Percentiles rank a stretch among this genome's conserved stretches.
Evolutionary conservation across 805 yeast genomes (phyloP).

Genomic region (Wickerhamiella azyma): DNA sequence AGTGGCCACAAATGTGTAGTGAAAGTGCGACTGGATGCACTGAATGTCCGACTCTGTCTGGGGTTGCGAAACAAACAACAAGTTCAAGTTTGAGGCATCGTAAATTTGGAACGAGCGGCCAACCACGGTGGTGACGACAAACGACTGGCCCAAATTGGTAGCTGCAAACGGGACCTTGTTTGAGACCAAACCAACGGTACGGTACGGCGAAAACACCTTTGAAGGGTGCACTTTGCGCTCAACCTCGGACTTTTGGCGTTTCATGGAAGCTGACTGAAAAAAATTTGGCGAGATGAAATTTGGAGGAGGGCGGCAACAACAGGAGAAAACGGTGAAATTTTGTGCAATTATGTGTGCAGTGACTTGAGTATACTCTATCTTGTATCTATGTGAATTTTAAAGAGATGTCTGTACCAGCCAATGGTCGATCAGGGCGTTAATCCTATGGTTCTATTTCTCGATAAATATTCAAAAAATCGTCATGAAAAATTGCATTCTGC

Average conservation of each 20-base stretch:
- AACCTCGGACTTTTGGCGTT: slow-evolving; percentile 2
- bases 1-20: slow-evolving; percentile 66
- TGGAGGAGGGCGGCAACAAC: no score
- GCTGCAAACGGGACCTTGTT: slow-evolving; percentile 74
- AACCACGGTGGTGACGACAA: slow-evolving; percentile 77
- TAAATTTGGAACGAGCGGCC: slow-evolving; percentile 85
- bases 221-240: background rate
- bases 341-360: no score
- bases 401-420: no score
- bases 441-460: no score
- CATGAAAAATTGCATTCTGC: no score
- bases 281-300: background rate
- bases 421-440: no score
- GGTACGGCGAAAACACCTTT: slow-evolving; percentile 17
- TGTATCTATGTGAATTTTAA: no score
- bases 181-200: slow-evolving; percentile 67
- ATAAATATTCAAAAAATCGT: no score
- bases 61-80: slow-evolving; percentile 71
- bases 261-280: background rate
- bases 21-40: slow-evolving; percentile 66
- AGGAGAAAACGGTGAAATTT: no score
- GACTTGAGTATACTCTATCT: no score
- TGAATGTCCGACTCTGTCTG: slow-evolving; percentile 62
- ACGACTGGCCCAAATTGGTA: slow-evolving; percentile 78
- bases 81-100: slow-evolving; percentile 70